Conservation (phyloP, 2,329 filamentous ascomycete species). For the Cladosporium sp. region DNA sequence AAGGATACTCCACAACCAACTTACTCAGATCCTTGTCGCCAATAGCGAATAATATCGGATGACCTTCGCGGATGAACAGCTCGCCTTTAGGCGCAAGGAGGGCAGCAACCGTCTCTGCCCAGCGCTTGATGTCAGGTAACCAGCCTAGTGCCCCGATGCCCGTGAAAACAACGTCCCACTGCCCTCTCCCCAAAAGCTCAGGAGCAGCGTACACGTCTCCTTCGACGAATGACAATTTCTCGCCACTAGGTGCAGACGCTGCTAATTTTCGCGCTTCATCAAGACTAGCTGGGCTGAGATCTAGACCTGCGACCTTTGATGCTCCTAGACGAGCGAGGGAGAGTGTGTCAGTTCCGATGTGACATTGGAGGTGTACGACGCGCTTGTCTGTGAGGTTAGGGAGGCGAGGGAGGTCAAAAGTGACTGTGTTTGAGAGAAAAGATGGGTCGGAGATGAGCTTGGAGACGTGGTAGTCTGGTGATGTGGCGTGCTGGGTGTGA, state of each 20-base stretch:
- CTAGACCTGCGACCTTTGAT: slow-evolving; percentile 17
- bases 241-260: slow-evolving; percentile 10
- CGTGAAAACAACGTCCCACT: slow-evolving; percentile 21
- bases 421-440: slow-evolving; percentile 17
- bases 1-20: slow-evolving; percentile 16
- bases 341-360: slow-evolving; percentile 23
- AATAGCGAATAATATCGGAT: slow-evolving; percentile 18
- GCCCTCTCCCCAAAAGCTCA: not conserved
- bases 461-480: slow-evolving; percentile 14
- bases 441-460: slow-evolving; percentile 10
- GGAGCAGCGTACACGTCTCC: slow-evolving; percentile 15
- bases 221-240: slow-evolving; percentile 17
- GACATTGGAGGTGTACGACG: slow-evolving; percentile 22
- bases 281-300: slow-evolving; percentile 18
- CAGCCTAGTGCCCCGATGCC: slow-evolving; percentile 21
- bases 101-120: slow-evolving; percentile 16
- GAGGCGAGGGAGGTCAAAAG: slow-evolving; percentile 19
- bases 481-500: slow-evolving; percentile 17
- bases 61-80: slow-evolving; percentile 20
- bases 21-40: slow-evolving; percentile 9
- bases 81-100: slow-evolving; percentile 16
- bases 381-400: slow-evolving; percentile 8
- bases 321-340: slow-evolving; percentile 21
- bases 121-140: slow-evolving; percentile 18
- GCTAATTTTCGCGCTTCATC: slow-evolving; percentile 15